These are phyloP conservation scores for Raphanus raphanistrum DNA, from an alignment of 345 rosid species.

Conservation along the genomic window DNA sequence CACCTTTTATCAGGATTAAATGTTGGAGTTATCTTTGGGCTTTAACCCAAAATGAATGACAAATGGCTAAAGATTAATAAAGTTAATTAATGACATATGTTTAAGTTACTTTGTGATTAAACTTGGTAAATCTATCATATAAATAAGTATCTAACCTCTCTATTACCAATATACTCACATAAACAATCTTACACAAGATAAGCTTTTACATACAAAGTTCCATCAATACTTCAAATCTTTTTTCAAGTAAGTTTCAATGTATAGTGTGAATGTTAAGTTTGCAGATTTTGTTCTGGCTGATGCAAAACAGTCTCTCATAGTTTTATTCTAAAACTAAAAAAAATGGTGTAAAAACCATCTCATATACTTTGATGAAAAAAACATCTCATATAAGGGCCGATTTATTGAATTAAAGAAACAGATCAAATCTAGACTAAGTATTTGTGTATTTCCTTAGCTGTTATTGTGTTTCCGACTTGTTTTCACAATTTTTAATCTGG, in stretches of 20 bases:
- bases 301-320: not conserved
- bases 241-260: not conserved
- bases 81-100: not conserved
- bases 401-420: not conserved
- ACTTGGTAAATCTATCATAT: not conserved
- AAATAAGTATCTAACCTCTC: not conserved
- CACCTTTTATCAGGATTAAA: no score
- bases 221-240: not conserved
- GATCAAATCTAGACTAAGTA: no score
- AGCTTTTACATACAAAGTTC: not conserved
- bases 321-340: not conserved
- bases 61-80: not conserved
- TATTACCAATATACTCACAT: not conserved
- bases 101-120: not conserved
- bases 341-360: no score
- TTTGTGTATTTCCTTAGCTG: not conserved
- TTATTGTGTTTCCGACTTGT: not conserved
- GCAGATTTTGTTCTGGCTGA: not conserved
- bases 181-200: not conserved
- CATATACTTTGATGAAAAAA: no score
- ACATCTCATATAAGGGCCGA: not conserved
- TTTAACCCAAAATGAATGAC: not conserved
- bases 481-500: not conserved
- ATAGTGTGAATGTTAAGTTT: not conserved
- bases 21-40: not conserved